These are phyloP conservation scores for Auriscalpium orientale DNA, from an alignment of 768 basidiomycete genomes.

Conservation along the genomic window DNA sequence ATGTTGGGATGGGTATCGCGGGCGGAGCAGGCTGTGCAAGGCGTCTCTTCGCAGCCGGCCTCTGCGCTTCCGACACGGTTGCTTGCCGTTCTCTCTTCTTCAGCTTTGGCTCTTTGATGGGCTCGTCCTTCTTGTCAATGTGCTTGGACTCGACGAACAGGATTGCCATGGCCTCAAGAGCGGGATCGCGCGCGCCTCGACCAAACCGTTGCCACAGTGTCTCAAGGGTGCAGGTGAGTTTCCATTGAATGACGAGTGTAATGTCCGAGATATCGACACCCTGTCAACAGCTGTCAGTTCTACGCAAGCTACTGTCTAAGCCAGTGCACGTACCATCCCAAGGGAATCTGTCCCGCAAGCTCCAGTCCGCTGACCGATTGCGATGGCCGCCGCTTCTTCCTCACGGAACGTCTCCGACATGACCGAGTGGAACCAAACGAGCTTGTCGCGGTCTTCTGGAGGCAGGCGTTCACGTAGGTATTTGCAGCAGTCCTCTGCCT, in stretches of 20 bases:
- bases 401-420: background rate
- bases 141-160: constrained; percentile 12
- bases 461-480: background rate
- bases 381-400: background rate
- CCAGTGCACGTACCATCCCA: background rate
- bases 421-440: constrained; percentile 7
- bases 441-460: background rate
- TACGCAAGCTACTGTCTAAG: too few relatives aligned
- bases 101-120: background rate
- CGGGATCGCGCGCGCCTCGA: constrained; percentile 17
- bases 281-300: too few relatives aligned
- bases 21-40: background rate
- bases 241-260: constrained; percentile 28
- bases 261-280: constrained; percentile 31
- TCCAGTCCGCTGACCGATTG: background rate
- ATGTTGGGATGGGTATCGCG: background rate
- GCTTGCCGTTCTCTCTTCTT: background rate
- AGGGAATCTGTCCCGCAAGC: background rate
- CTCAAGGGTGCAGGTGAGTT: constrained; percentile 17
- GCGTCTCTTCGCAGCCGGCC: background rate
- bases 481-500: background rate
- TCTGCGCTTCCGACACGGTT: background rate
- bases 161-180: constrained; percentile 8
- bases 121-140: constrained; percentile 1
- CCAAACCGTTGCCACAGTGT: constrained; percentile 30